Evolutionary conservation across 2,329 filamentous ascomycete genomes (phyloP).

Genomic region (Penicillium sp.): DNA sequence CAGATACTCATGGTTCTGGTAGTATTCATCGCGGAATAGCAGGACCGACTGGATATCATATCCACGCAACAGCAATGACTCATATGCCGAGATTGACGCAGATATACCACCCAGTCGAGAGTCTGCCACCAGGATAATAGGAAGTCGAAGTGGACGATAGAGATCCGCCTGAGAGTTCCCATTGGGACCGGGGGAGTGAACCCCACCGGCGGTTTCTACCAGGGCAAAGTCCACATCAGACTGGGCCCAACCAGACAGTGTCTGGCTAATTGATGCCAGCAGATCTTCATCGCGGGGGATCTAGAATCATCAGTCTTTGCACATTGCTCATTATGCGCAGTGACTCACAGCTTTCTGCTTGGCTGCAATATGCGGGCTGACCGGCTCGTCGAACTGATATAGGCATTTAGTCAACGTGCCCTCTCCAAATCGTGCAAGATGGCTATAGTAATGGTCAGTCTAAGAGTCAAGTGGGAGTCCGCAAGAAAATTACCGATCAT

Average conservation of each 20-base stretch:
- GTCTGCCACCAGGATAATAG: slow-evolving; percentile 69
- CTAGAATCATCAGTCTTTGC: slow-evolving; percentile 29
- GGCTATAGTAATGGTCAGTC: slow-evolving; percentile 42
- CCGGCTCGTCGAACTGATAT: slow-evolving; percentile 64
- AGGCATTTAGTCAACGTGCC: slow-evolving; percentile 56
- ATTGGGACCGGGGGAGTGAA: slow-evolving; percentile 71
- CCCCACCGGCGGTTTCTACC: slow-evolving; percentile 75
- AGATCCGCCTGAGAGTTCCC: slow-evolving; percentile 72
- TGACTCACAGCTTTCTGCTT: slow-evolving; percentile 33
- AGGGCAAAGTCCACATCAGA: slow-evolving; percentile 54
- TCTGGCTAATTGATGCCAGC: slow-evolving; percentile 45
- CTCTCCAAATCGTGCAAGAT: slow-evolving; percentile 56
- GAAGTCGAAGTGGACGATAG: slow-evolving; percentile 67
- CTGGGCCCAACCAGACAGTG: slow-evolving; percentile 35
- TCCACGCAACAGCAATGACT: slow-evolving; percentile 69
- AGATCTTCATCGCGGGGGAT: slow-evolving; percentile 48
- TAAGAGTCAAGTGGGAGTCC: not conserved
- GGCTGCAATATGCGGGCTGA: slow-evolving; percentile 51
- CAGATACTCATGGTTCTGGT: slow-evolving; percentile 64
- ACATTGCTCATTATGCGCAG: no score
- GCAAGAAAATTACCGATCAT: slow-evolving; percentile 53
- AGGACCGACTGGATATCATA: slow-evolving; percentile 68
- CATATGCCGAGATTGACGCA: slow-evolving; percentile 71
- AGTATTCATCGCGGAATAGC: slow-evolving; percentile 60
- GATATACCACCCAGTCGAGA: slow-evolving; percentile 72